phyloP scores from a whole-genome alignment of 352 stramenopile species.

The Pythium apleroticum region DNA sequence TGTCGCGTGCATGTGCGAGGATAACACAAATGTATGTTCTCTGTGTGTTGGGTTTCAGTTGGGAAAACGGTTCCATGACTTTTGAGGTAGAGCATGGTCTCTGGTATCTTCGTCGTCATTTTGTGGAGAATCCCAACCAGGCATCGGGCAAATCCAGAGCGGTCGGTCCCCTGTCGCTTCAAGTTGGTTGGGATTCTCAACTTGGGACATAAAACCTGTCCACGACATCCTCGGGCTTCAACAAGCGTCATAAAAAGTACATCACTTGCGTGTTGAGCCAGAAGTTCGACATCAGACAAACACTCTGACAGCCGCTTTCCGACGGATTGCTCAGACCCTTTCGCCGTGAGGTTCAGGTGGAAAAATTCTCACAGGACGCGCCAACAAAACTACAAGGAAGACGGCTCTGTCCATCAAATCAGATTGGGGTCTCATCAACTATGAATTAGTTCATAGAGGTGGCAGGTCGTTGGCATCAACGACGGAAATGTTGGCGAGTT shows the following conservation, averaged over 20 bases:
- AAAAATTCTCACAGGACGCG: neutral
- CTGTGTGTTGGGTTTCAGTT: neutral
- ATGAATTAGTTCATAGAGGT: conserved; percentile 9
- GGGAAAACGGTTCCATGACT: neutral
- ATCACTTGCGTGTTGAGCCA: conserved; percentile 20
- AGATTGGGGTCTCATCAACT: conserved; percentile 6
- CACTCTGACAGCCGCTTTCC: no score
- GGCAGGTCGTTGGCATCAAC: neutral
- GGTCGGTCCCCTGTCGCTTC: conserved; percentile 4
- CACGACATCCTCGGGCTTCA: neutral
- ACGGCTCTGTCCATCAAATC: neutral
- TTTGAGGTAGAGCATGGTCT: neutral
- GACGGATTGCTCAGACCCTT: neutral
- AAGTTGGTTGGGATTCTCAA: neutral
- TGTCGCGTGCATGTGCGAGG: neutral
- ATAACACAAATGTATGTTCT: conserved; percentile 9
- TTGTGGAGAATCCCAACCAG: neutral
- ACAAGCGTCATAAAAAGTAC: neutral
- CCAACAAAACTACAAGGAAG: neutral
- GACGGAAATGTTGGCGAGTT: neutral
- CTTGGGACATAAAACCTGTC: neutral
- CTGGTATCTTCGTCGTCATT: neutral
- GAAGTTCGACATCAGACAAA: no score
- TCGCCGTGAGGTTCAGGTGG: neutral
- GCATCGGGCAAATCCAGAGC: no score